Evolutionary conservation across 371 early-diverging fungal genomes (phyloP).

Genomic region (Apophysomyces sp.): DNA sequence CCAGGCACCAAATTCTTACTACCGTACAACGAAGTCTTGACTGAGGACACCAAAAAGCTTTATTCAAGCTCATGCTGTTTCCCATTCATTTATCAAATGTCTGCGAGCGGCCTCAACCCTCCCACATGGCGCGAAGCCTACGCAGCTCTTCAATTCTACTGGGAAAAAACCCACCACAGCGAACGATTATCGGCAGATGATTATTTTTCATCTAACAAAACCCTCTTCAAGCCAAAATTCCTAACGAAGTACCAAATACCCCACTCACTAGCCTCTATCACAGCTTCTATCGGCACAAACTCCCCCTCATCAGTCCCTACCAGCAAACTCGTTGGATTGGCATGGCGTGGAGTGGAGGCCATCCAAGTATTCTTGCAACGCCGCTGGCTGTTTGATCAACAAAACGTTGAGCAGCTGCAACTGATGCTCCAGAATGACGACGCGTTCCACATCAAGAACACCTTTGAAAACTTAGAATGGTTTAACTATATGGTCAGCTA

Average conservation of each 20-base stretch:
- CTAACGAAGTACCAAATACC: slow-evolving; percentile 41
- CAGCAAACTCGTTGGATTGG: slow-evolving; percentile 26
- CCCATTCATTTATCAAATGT: slow-evolving; percentile 43
- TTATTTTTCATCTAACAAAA: slow-evolving; percentile 38
- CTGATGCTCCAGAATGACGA: too few species aligned
- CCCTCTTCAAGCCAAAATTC: slow-evolving; percentile 35
- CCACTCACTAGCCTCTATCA: slow-evolving; percentile 30
- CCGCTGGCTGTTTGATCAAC: slow-evolving; percentile 38
- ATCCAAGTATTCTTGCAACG: slow-evolving; percentile 39
- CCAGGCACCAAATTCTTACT: slow-evolving; percentile 41
- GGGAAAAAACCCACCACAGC: slow-evolving; percentile 42
- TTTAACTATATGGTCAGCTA: slow-evolving; percentile 43
- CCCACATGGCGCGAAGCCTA: slow-evolving; percentile 35
- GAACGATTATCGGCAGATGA: slow-evolving; percentile 24
- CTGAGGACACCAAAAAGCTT: slow-evolving; percentile 20
- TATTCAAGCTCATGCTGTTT: slow-evolving; percentile 26
- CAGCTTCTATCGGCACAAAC: slow-evolving; percentile 16
- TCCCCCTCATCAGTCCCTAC: slow-evolving; percentile 6
- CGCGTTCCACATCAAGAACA: too few species aligned
- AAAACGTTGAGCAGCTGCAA: slow-evolving; percentile 26
- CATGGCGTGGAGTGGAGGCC: slow-evolving; percentile 33
- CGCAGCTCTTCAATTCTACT: slow-evolving; percentile 34
- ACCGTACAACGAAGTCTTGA: slow-evolving; percentile 45
- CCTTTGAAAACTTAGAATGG: slow-evolving; percentile 36
- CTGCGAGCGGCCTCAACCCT: slow-evolving; percentile 23